These are phyloP conservation scores for Eutrema japonicum DNA, from an alignment of 345 rosid species.

Conservation along the genomic window DNA sequence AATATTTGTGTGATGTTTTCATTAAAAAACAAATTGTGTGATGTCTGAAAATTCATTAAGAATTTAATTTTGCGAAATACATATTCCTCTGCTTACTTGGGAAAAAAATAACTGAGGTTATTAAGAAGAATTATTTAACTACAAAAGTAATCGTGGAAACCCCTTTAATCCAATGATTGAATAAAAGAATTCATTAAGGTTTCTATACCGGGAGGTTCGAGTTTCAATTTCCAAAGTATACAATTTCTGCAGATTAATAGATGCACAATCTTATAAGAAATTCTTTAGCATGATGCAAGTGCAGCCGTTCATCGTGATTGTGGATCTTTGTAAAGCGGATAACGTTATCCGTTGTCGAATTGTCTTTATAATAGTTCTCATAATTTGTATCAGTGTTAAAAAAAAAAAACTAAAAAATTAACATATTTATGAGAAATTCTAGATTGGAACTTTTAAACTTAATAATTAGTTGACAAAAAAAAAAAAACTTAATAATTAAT, in stretches of 20 bases:
- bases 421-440: background rate
- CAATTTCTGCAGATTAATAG: too few relatives aligned
- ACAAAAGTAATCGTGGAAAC: background rate
- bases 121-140: conserved; percentile 5
- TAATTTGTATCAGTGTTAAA: too few relatives aligned
- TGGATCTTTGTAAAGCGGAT: too few relatives aligned
- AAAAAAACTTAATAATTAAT: background rate
- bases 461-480: background rate
- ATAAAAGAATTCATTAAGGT: too few relatives aligned
- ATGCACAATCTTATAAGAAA: too few relatives aligned
- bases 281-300: too few relatives aligned
- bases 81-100: conserved; percentile 2
- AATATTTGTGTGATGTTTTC: background rate
- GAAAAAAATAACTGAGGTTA: background rate
- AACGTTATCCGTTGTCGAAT: too few relatives aligned
- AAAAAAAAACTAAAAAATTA: background rate
- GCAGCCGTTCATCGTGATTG: too few relatives aligned
- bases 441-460: background rate
- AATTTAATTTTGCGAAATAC: background rate
- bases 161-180: too few relatives aligned
- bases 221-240: too few relatives aligned
- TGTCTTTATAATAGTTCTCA: too few relatives aligned
- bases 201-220: too few relatives aligned
- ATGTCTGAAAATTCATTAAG: background rate
- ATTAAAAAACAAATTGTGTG: background rate